phyloP scores from a whole-genome alignment of 2,329 filamentous ascomycete genomes.

The Sclerotinia spermophila region DNA sequence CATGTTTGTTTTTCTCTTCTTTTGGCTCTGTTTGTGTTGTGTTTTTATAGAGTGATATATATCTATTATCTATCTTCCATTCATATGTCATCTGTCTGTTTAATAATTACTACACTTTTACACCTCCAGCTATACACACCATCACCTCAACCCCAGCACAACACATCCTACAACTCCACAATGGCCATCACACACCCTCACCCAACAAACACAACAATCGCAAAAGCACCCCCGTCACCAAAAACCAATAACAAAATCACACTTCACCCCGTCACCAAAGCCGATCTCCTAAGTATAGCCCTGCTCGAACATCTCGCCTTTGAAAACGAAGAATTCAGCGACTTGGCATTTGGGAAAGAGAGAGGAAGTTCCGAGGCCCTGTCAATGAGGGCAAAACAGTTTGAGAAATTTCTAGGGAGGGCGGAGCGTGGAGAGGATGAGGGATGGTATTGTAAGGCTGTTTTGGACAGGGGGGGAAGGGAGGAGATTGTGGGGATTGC shows the following conservation, averaged over 20 bases:
- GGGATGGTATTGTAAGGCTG: constrained; percentile 23
- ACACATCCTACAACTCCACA: not conserved
- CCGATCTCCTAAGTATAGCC: constrained; percentile 14
- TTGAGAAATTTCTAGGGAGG: not conserved
- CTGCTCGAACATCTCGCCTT: constrained; percentile 21
- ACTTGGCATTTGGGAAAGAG: constrained; percentile 20
- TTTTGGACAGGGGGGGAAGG: constrained; percentile 9
- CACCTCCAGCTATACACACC: not conserved
- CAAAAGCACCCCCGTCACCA: no score
- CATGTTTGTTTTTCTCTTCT: not conserved
- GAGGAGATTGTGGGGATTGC: constrained; percentile 27
- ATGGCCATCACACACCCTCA: not conserved
- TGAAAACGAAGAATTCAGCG: constrained; percentile 21
- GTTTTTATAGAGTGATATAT: not conserved
- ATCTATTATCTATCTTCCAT: not conserved
- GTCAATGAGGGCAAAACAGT: not conserved
- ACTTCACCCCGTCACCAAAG: not conserved
- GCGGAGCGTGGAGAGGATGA: not conserved
- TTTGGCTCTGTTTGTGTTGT: not conserved
- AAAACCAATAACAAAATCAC: not conserved
- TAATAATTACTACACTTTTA: not conserved
- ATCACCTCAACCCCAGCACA: not conserved
- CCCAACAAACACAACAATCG: not conserved
- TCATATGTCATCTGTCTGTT: no score
- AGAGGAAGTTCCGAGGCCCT: constrained; percentile 2